These are phyloP conservation scores for Russula dissimulans DNA, from an alignment of 768 basidiomycete species.

Conservation along the genomic window DNA sequence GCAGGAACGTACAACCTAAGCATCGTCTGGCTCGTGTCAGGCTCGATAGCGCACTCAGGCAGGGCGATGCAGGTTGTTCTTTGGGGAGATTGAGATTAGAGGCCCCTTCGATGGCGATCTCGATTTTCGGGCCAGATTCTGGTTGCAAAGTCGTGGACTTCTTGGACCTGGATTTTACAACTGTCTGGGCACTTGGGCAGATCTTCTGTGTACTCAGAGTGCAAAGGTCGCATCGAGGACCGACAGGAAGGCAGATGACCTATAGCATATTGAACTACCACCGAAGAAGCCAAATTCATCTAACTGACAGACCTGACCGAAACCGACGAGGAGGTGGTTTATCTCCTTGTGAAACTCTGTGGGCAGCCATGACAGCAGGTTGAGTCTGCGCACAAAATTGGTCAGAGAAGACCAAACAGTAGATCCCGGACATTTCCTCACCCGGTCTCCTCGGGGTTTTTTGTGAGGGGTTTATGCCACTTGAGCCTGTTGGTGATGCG, in stretches of 20 bases:
- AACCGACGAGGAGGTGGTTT: conserved; percentile 74
- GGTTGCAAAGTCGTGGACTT: conserved; percentile 1
- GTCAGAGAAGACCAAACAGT: neutral
- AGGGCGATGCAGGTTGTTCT: neutral
- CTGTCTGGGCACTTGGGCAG: conserved; percentile 56
- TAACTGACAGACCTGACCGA: conserved; percentile 56
- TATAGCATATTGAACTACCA: conserved; percentile 28
- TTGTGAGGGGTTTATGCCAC: conserved; percentile 85
- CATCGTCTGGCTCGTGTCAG: conserved; percentile 9
- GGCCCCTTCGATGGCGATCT: conserved; percentile 31
- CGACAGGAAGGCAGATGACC: conserved; percentile 59
- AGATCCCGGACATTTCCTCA: conserved; percentile 22
- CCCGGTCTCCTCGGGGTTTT: conserved; percentile 84
- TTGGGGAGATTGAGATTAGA: neutral
- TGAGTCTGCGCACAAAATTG: conserved; percentile 38
- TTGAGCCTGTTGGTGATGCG: conserved; percentile 87
- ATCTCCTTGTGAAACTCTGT: conserved; percentile 63
- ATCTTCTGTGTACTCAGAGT: conserved; percentile 43
- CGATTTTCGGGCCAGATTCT: conserved; percentile 29
- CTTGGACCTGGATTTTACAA: conserved; percentile 20
- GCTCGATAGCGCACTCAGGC: conserved; percentile 5
- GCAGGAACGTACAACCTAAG: neutral
- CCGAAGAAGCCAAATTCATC: neutral
- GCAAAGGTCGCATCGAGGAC: conserved; percentile 58
- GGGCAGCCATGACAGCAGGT: conserved; percentile 79